Base-by-base conservation (phyloP, 2,329 filamentous ascomycete species). In the Colletotrichum australisinense region DNA sequence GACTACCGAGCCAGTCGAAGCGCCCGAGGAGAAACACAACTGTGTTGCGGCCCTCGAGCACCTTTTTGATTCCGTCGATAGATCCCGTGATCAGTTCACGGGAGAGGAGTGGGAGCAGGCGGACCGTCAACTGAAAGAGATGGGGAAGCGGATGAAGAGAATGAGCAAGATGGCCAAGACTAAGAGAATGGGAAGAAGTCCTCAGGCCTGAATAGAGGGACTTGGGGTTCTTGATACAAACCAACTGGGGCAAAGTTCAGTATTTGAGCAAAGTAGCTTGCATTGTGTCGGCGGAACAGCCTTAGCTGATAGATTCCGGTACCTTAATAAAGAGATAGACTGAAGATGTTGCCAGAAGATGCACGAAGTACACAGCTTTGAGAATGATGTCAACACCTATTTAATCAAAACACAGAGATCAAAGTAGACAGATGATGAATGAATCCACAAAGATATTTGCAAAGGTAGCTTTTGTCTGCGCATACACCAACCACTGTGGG, bases 91-190 rank as follows among this genome's bases (percentile, higher is more conserved):
- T 35, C 14, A 14, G n/a, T 55, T 57, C 26, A 28, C 32, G 32
- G 2, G 32, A 35, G n/a, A 28, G 22, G 24, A 65, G 24, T 24
- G 53, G 30, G 26, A 52, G 19, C n/a, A 59, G 16, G 38, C 55
- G 55, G 26, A 32, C 14, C 46, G 30, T 16, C 26, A 57, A n/a
- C 35, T 73, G 16, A 32, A 52, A 26, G 46, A 73, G 49, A 26
- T 66, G 35, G 56, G 52, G 19, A 57, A 57, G 35, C 55, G 46
- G 24, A 19, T 65, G 52, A 32, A 46, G 32, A 57, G 28, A 26
- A 46, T 66, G 42, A 22, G 60, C 22, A 70, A 59, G 30, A 58
- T 58, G 12, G 30, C 59, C 19, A 73, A 59, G 67, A 56, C 59
- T 16, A 73, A 64, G 67, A 56, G 55, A 22, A 32, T 70, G 24